Evolutionary conservation across 139 green algal species (phyloP).

Genomic region (Coelastrella sp.): DNA sequence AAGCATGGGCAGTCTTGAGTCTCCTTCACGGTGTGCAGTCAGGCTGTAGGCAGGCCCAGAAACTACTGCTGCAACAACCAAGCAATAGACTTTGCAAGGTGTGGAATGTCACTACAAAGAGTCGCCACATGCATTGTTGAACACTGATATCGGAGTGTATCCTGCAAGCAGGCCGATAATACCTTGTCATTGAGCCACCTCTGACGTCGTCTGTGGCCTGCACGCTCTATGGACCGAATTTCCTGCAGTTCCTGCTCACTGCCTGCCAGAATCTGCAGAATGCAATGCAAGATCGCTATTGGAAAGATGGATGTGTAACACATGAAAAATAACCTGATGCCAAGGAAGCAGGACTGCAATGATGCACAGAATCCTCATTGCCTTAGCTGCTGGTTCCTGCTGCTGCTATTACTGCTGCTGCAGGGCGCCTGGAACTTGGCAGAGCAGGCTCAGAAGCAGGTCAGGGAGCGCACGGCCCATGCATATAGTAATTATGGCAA

Average conservation of each 20-base stretch:
- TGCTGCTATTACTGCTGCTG: neutral
- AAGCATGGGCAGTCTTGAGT: neutral
- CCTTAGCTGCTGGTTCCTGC: neutral
- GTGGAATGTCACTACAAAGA: neutral
- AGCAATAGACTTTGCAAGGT: neutral
- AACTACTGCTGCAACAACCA: no score
- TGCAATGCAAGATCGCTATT: neutral
- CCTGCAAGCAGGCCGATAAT: neutral
- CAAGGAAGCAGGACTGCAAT: neutral
- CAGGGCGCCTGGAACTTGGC: neutral
- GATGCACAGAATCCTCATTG: neutral
- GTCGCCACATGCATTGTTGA: neutral
- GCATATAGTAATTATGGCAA: no score
- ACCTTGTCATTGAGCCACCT: constrained; percentile 49
- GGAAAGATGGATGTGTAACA: neutral
- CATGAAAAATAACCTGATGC: neutral
- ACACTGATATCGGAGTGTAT: neutral
- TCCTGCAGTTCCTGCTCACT: constrained; percentile 42
- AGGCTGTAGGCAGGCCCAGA: no score
- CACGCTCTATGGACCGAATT: constrained; percentile 25
- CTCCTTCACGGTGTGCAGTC: neutral
- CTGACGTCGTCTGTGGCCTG: constrained; percentile 16
- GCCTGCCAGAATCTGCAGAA: neutral
- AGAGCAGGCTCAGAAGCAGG: neutral
- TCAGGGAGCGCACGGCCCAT: neutral